Conservation (phyloP, 306 rosid genomes). For the Pueraria montana region DNA sequence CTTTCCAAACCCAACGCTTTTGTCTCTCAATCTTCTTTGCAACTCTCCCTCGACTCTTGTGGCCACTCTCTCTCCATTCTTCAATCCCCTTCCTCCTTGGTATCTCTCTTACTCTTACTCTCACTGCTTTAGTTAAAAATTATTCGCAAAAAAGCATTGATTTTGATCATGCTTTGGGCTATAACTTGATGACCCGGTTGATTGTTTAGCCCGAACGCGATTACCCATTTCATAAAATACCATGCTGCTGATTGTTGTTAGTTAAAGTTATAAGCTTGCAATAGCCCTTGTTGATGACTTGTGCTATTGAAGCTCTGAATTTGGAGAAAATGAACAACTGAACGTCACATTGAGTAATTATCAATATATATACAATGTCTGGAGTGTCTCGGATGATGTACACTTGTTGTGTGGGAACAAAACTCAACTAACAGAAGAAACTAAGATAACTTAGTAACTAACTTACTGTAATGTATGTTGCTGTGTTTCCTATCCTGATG, state of each 20-base stretch:
- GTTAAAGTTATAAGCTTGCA: constrained; percentile 38
- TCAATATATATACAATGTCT: background rate
- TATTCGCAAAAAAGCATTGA: constrained; percentile 35
- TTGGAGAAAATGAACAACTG: background rate
- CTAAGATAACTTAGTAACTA: too few relatives aligned
- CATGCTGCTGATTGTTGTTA: background rate
- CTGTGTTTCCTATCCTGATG: background rate
- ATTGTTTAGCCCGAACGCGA: constrained; percentile 7
- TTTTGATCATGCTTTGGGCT: constrained; percentile 15
- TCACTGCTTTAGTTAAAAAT: background rate
- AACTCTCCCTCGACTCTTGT: constrained; percentile 72
- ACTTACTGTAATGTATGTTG: background rate
- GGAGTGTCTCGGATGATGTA: too few relatives aligned
- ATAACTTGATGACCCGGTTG: constrained; percentile 28
- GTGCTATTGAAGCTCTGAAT: background rate
- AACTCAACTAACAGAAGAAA: background rate
- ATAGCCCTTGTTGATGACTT: background rate
- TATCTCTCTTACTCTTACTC: constrained; percentile 36
- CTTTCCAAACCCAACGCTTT: constrained; percentile 79
- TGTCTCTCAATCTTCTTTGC: constrained; percentile 78
- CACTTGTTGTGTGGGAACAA: background rate
- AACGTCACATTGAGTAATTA: background rate
- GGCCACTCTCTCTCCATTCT: constrained; percentile 85
- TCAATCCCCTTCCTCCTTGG: constrained; percentile 93
- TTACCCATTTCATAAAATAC: constrained; percentile 31